phyloP scores from a whole-genome alignment of 176 grass and related monocot genomes.

The Luzula sylvatica region DNA sequence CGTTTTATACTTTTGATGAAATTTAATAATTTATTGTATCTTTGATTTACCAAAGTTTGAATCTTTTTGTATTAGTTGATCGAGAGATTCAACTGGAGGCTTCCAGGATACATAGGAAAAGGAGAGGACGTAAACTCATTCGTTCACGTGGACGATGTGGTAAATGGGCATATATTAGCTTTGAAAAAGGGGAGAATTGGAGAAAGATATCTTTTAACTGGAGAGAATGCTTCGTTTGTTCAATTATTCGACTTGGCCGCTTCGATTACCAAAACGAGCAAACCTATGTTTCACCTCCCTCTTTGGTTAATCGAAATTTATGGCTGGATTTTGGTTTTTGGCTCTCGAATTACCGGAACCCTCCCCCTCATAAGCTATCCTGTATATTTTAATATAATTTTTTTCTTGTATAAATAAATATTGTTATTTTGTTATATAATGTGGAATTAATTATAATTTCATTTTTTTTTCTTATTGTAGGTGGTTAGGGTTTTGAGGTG shows the following conservation, averaged over 20 bases:
- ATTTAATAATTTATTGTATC: neutral
- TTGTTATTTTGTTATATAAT: neutral
- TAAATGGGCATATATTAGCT: constrained; percentile 76
- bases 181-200: constrained; percentile 64
- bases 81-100: constrained; percentile 76
- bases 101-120: constrained; percentile 83
- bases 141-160: constrained; percentile 81
- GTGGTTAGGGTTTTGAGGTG: constrained; percentile 52
- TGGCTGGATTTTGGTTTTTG: constrained; percentile 86
- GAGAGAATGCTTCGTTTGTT: constrained; percentile 57
- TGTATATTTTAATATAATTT: constrained; percentile 26
- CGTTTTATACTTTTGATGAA: neutral
- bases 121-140: constrained; percentile 67
- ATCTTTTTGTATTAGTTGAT: constrained; percentile 50
- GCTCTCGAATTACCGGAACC: constrained; percentile 71
- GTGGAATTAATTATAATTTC: constrained; percentile 12
- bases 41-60: neutral
- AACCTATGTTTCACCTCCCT: constrained; percentile 54
- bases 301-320: constrained; percentile 68
- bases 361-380: constrained; percentile 89
- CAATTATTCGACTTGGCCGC: constrained; percentile 65
- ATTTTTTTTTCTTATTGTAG: constrained; percentile 32
- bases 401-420: neutral
- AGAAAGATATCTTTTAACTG: constrained; percentile 80
- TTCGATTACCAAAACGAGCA: constrained; percentile 58